phyloP scores from a whole-genome alignment of 1,284 basidiomycete genomes.

The Ustilago shanxiensis region DNA sequence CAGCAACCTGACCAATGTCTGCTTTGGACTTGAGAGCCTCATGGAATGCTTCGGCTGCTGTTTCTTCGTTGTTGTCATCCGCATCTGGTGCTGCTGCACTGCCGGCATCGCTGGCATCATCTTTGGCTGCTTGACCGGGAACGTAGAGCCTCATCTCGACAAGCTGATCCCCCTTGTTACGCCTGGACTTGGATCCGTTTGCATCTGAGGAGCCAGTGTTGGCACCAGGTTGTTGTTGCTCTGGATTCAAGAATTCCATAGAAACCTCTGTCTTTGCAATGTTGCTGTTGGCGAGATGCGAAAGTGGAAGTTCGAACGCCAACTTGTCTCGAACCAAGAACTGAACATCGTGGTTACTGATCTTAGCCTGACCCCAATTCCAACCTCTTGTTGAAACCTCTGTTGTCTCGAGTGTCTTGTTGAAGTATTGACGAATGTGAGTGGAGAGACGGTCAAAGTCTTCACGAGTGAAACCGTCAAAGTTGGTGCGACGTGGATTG shows the following conservation, averaged over 20 bases:
- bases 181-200: slow-evolving; percentile 48
- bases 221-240: slow-evolving; percentile 67
- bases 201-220: slow-evolving; percentile 67
- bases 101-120: slow-evolving; percentile 71
- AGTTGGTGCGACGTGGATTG: slow-evolving; percentile 77
- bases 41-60: slow-evolving; percentile 95
- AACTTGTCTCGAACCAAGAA: slow-evolving; percentile 92
- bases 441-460: slow-evolving; percentile 72
- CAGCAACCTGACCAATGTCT: slow-evolving; percentile 90
- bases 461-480: slow-evolving; percentile 93
- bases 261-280: slow-evolving; percentile 98
- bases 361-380: slow-evolving; percentile 88
- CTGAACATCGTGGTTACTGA: slow-evolving; percentile 82
- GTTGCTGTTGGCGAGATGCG: slow-evolving; percentile 93
- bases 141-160: slow-evolving; percentile 97
- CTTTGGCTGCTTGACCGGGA: slow-evolving; percentile 79
- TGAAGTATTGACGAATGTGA: slow-evolving; percentile 77
- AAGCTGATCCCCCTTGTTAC: slow-evolving; percentile 76
- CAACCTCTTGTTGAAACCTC: slow-evolving; percentile 93
- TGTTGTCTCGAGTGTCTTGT: slow-evolving; percentile 83
- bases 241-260: slow-evolving; percentile 83
- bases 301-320: slow-evolving; percentile 90
- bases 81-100: slow-evolving; percentile 73
- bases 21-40: slow-evolving; percentile 96
- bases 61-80: slow-evolving; percentile 75